Conservation (phyloP, 169 alveolate species). For the Neospora caninum region DNA sequence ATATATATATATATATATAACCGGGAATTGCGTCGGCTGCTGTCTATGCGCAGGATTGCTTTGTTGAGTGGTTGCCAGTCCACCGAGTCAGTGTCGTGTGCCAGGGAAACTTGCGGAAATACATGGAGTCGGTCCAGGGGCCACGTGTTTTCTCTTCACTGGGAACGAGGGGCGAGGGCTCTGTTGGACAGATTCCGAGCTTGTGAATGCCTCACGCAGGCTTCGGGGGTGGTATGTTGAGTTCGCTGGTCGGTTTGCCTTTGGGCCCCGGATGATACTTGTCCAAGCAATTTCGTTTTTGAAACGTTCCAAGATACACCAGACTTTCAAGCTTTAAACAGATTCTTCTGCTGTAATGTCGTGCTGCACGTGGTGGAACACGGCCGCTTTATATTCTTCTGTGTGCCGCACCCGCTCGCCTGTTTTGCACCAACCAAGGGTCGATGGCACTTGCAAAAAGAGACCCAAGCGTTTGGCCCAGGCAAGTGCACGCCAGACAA, state of each 20-base stretch:
- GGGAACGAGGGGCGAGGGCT: neutral
- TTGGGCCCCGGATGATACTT: neutral
- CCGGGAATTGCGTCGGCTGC: neutral
- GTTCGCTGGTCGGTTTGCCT: neutral
- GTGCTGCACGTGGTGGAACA: no score
- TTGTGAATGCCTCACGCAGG: neutral
- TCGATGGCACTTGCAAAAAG: no score
- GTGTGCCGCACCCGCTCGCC: no score
- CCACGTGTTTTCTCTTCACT: neutral
- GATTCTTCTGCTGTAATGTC: no score
- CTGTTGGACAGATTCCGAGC: neutral
- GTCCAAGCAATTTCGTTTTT: neutral
- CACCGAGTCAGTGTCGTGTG: neutral
- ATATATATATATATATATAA: no score
- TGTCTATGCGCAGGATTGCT: no score
- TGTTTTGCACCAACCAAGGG: no score
- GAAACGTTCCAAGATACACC: neutral
- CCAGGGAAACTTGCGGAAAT: neutral
- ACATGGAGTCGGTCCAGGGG: neutral
- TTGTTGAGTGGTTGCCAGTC: neutral
- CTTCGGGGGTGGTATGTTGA: neutral
- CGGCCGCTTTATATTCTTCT: no score
- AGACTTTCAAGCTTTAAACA: neutral
- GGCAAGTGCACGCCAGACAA: no score
- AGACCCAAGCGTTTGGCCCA: no score